Conservation (phyloP, 2,329 filamentous ascomycete genomes). For the Beauveria sp. region DNA sequence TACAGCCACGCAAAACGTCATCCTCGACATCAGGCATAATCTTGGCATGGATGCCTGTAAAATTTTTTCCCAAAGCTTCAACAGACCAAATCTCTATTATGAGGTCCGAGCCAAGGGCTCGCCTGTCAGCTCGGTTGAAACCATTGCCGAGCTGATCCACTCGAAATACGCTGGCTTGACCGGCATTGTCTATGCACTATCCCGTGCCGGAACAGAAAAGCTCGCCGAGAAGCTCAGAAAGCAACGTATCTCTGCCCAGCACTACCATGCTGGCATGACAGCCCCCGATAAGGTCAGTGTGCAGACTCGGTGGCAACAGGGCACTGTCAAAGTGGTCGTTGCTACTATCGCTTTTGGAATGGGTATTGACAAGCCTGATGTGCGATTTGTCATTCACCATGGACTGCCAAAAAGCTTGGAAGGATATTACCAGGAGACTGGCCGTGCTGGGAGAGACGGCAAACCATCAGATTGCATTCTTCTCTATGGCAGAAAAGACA, state of each 20-base stretch:
- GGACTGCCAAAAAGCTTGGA: constrained; percentile 90
- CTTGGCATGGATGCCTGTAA: constrained; percentile 74
- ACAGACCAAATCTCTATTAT: constrained; percentile 89
- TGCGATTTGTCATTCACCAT: constrained; percentile 93
- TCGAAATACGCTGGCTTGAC: constrained; percentile 61
- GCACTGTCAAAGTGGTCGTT: constrained; percentile 78
- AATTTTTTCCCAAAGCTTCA: constrained; percentile 87
- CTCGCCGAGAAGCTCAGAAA: constrained; percentile 63
- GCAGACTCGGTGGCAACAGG: constrained; percentile 76
- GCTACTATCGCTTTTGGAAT: constrained; percentile 98
- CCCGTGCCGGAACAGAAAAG: constrained; percentile 72
- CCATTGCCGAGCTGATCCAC: constrained; percentile 61
- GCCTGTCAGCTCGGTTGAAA: constrained; percentile 33
- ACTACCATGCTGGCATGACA: constrained; percentile 80
- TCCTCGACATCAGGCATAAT: constrained; percentile 84
- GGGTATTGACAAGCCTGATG: constrained; percentile 98
- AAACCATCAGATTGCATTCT: constrained; percentile 82
- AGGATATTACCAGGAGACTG: constrained; percentile 97
- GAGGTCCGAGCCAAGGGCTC: constrained; percentile 69
- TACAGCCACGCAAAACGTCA: constrained; percentile 89
- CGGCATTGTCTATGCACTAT: constrained; percentile 90
- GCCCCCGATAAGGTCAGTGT: constrained; percentile 59
- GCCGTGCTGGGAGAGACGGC: constrained; percentile 86
- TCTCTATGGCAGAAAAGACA: constrained; percentile 77
- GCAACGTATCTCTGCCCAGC: constrained; percentile 62